Conservation (phyloP, 2,329 filamentous ascomycete species). For the Fusarium staphyleae region DNA sequence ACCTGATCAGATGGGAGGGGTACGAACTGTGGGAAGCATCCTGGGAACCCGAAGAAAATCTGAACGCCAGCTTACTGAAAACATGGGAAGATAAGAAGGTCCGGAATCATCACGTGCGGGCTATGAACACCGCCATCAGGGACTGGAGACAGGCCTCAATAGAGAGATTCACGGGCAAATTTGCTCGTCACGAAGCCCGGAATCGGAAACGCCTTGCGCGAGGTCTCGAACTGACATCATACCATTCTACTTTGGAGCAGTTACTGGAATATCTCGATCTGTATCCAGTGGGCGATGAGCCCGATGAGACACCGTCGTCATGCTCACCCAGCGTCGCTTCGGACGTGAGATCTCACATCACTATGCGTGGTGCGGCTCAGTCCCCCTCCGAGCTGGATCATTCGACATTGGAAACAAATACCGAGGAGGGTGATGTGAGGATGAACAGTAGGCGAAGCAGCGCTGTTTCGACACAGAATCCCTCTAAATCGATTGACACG, state of each 20-base stretch:
- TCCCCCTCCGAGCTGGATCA: slow-evolving; percentile 3
- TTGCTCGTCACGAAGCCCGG: slow-evolving; percentile 50
- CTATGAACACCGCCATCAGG: slow-evolving; percentile 49
- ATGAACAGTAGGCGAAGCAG: slow-evolving; percentile 12
- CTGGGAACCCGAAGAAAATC: slow-evolving; percentile 60
- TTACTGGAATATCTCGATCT: slow-evolving; percentile 22
- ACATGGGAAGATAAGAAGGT: slow-evolving; percentile 55
- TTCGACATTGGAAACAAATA: neutral
- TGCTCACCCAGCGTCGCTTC: neutral
- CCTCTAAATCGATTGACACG: neutral
- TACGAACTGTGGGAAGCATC: slow-evolving; percentile 47
- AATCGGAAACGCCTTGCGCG: slow-evolving; percentile 53
- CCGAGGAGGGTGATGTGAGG: slow-evolving; percentile 3
- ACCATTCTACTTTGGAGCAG: slow-evolving; percentile 34
- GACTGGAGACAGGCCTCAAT: slow-evolving; percentile 47
- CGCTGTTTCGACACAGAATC: neutral
- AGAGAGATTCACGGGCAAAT: slow-evolving; percentile 41
- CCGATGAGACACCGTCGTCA: slow-evolving; percentile 1
- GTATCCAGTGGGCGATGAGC: slow-evolving; percentile 17
- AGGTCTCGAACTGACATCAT: slow-evolving; percentile 44
- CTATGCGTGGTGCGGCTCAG: neutral
- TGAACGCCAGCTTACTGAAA: slow-evolving; percentile 49
- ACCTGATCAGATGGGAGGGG: slow-evolving; percentile 50
- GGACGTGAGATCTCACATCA: slow-evolving; percentile 10
- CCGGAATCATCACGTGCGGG: slow-evolving; percentile 44